Evolutionary conservation across 768 basidiomycete species (phyloP).

Genomic region (Phlebiopsis flavidoalba): DNA sequence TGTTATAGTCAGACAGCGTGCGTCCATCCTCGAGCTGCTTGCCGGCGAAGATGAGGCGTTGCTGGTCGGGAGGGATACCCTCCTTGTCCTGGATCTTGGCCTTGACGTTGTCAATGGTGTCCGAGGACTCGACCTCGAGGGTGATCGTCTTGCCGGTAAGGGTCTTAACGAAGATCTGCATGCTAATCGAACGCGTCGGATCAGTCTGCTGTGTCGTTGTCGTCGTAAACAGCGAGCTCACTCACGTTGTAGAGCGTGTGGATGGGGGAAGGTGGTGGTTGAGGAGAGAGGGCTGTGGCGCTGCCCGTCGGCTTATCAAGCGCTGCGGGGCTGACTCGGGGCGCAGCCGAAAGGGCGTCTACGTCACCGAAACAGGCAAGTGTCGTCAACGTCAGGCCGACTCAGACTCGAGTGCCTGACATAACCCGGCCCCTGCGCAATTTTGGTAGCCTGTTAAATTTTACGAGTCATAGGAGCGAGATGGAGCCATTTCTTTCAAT

Average conservation of each 20-base stretch:
- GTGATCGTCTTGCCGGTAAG: conserved; percentile 34
- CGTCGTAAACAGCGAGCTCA: not conserved
- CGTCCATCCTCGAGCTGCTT: conserved; percentile 20
- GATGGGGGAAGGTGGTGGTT: conserved; percentile 14
- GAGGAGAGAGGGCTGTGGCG: conserved; percentile 12
- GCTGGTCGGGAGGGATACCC: conserved; percentile 26
- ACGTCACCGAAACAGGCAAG: not conserved
- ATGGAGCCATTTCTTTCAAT: too few relatives aligned
- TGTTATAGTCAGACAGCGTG: conserved; percentile 17
- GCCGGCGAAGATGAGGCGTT: conserved; percentile 19
- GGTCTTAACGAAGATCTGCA: conserved; percentile 43
- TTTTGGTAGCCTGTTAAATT: too few relatives aligned
- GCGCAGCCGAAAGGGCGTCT: conserved; percentile 1
- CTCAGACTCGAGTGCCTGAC: not conserved
- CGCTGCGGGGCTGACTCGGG: conserved; percentile 4
- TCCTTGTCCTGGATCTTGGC: conserved; percentile 47
- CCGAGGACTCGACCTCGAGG: conserved; percentile 19
- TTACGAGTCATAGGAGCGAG: too few relatives aligned
- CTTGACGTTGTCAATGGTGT: conserved; percentile 20
- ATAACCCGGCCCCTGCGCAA: too few relatives aligned
- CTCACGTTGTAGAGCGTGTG: conserved; percentile 6
- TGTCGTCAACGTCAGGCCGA: not conserved
- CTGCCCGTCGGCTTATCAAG: conserved; percentile 12
- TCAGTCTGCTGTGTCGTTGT: not conserved
- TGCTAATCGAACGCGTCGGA: conserved; percentile 9